Evolutionary conservation across 75 land plant species (phyloP).

Genomic region (Selaginella tamariscina): DNA sequence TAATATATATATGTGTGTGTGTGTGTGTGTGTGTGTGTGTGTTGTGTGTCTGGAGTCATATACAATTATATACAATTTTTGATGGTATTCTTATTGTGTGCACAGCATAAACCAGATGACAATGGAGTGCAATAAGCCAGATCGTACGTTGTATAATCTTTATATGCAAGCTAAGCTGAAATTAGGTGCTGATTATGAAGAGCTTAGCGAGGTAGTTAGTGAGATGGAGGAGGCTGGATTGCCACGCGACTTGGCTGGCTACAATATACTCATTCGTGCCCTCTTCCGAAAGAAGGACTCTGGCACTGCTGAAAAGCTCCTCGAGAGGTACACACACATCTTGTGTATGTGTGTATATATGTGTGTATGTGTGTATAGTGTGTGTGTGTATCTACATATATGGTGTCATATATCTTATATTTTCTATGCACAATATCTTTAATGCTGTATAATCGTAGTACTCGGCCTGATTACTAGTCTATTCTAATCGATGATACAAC

Average conservation of each 20-base stretch:
- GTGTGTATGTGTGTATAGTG: too few relatives aligned
- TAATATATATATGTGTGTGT: too few relatives aligned
- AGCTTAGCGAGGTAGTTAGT: conserved; percentile 9
- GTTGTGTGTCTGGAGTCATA: too few relatives aligned
- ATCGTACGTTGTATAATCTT: conserved; percentile 19
- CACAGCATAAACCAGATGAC: conserved; percentile 6
- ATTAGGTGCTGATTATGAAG: conserved; percentile 14
- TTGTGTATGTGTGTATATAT: neutral
- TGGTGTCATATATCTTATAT: too few relatives aligned
- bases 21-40: too few relatives aligned
- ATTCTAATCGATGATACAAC: too few relatives aligned
- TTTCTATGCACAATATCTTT: too few relatives aligned
- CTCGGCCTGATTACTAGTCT: too few relatives aligned
- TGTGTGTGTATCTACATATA: too few relatives aligned
- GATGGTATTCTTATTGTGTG: too few relatives aligned
- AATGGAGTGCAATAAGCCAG: conserved; percentile 20
- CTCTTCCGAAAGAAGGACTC: conserved; percentile 22
- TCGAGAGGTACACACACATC: conserved; percentile 12
- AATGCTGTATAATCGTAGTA: too few relatives aligned
- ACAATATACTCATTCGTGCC: conserved; percentile 20
- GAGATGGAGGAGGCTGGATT: conserved; percentile 23
- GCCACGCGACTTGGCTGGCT: conserved; percentile 16
- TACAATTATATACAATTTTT: too few relatives aligned
- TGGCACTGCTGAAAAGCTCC: conserved; percentile 16
- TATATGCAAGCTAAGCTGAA: conserved; percentile 22